phyloP scores from a whole-genome alignment of 305 asterid genomes.

The Ajuga reptans region DNA sequence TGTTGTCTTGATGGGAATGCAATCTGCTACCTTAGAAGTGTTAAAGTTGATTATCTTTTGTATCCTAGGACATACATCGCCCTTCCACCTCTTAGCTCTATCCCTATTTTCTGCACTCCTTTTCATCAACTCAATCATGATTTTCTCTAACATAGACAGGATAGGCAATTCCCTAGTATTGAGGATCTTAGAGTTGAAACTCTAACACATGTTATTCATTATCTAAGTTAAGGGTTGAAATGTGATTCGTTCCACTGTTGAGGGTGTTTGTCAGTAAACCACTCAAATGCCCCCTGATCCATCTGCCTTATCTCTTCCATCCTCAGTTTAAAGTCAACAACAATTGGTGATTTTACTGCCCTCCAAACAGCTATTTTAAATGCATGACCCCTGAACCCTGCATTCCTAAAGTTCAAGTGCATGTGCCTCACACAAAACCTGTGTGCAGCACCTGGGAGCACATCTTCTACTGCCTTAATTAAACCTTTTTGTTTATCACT shows the following conservation, averaged over 20 bases:
- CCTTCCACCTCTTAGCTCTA: neutral
- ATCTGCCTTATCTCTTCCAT: neutral
- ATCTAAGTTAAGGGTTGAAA: no score
- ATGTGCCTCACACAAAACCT: neutral
- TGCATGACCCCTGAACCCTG: neutral
- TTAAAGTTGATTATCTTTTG: neutral
- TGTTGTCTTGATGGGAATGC: neutral
- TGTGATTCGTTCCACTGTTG: neutral
- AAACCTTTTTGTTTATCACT: neutral
- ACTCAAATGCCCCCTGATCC: neutral
- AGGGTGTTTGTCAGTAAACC: neutral
- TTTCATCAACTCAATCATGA: neutral
- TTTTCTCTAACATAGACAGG: no score
- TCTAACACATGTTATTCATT: no score
- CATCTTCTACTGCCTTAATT: neutral
- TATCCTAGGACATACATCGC: neutral
- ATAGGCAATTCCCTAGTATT: no score
- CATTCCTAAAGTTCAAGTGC: neutral
- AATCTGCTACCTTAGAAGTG: neutral
- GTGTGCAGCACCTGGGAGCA: neutral
- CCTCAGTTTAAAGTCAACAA: neutral
- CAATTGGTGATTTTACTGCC: neutral
- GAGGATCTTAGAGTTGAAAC: no score
- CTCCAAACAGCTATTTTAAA: neutral
- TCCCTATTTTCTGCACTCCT: neutral